Conservation (phyloP, 768 basidiomycete species). For the Dioszegia hungarica region DNA sequence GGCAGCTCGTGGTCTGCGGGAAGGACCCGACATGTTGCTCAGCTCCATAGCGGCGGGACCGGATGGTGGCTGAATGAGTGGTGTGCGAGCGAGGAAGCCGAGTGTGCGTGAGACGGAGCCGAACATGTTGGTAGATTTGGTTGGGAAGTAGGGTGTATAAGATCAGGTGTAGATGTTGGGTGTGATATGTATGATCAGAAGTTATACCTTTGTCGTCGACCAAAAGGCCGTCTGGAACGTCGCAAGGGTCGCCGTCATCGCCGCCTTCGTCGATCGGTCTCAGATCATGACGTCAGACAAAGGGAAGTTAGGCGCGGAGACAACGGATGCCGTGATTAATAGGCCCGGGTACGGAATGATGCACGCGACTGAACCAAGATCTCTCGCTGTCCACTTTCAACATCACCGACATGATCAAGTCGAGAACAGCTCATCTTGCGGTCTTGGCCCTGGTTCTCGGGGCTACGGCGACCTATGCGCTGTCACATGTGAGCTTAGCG, state of each 20-base stretch:
- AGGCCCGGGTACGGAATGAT: no score
- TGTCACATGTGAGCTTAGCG: not conserved
- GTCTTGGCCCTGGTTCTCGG: not conserved
- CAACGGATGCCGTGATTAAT: no score
- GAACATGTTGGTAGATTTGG: conserved; percentile 24
- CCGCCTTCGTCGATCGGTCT: no score
- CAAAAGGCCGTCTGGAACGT: no score
- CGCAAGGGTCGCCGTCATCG: no score
- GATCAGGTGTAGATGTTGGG: not conserved
- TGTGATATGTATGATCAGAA: not conserved
- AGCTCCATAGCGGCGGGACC: conserved; percentile 33
- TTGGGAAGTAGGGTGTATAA: not conserved
- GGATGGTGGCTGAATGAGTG: conserved; percentile 24
- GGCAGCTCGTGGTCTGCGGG: conserved; percentile 19
- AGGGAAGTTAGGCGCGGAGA: not conserved
- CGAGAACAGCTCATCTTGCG: not conserved
- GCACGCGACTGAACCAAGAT: no score
- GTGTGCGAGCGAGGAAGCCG: conserved; percentile 27
- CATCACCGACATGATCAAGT: not conserved
- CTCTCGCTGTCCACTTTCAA: not conserved
- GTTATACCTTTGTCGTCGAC: no score
- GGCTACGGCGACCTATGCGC: not conserved
- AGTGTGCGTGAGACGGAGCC: conserved; percentile 23
- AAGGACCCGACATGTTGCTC: conserved; percentile 26
- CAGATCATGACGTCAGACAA: no score